phyloP scores from a whole-genome alignment of 2,329 filamentous ascomycete genomes.

The Tetracladium maxilliforme region DNA sequence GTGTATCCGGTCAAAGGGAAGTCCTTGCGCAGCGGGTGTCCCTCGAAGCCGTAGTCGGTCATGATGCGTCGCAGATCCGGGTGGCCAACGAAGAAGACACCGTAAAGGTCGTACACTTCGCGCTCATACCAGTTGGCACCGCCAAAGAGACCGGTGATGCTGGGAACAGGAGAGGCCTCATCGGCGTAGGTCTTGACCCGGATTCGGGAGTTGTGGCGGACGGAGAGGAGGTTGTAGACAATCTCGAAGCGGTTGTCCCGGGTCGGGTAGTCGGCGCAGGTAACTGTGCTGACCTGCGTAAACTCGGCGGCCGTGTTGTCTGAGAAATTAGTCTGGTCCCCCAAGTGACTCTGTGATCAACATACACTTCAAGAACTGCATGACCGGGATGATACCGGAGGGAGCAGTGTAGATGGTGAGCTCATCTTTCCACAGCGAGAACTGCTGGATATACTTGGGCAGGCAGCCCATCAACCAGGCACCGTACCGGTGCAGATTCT shows the following conservation, averaged over 20 bases:
- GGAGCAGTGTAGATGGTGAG: conserved; percentile 88
- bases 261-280: conserved; percentile 89
- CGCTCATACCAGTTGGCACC: conserved; percentile 98
- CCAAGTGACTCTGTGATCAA: conserved; percentile 3
- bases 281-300: conserved; percentile 85
- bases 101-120: conserved; percentile 94
- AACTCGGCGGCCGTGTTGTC: conserved; percentile 93
- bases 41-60: conserved; percentile 99
- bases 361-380: conserved; percentile 77
- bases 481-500: conserved; percentile 84
- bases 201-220: conserved; percentile 92
- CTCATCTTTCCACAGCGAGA: conserved; percentile 99
- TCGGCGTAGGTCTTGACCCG: conserved; percentile 98
- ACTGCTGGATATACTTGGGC: conserved; percentile 97
- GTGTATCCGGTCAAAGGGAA: conserved; percentile 98
- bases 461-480: conserved; percentile 93
- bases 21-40: conserved; percentile 92
- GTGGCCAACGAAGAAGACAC: conserved; percentile 91
- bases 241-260: conserved; percentile 93
- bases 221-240: conserved; percentile 91
- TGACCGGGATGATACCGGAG: conserved; percentile 75
- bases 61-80: conserved; percentile 94
- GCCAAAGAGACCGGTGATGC: conserved; percentile 73
- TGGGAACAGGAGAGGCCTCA: conserved; percentile 85
- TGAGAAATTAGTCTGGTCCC: conserved; percentile 4